phyloP scores from a whole-genome alignment of 768 basidiomycete species.

The Lepiota brunneoincarnata region DNA sequence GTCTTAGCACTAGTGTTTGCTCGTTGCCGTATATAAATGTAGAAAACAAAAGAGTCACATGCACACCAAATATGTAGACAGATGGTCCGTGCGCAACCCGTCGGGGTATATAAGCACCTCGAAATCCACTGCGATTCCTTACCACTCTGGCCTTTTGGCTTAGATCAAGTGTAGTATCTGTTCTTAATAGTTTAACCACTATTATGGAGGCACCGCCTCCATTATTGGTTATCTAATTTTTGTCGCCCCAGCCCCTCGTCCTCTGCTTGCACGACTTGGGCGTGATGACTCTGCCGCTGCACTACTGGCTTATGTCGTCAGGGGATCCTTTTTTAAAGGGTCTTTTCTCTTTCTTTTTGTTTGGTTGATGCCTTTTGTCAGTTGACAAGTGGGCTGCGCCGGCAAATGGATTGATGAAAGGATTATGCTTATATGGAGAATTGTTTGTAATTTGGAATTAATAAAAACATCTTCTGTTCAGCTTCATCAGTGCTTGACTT shows the following conservation, averaged over 20 bases:
- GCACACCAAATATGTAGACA: background rate
- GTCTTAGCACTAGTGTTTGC: no score
- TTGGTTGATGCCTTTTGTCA: background rate
- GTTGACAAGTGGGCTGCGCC: background rate
- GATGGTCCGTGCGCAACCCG: constrained; percentile 34
- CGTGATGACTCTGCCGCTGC: constrained; percentile 56
- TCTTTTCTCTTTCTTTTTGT: constrained; percentile 26
- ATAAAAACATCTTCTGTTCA: no score
- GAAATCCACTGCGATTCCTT: constrained; percentile 30
- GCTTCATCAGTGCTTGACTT: no score
- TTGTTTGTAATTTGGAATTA: no score
- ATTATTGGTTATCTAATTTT: constrained; percentile 57
- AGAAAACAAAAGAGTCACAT: background rate
- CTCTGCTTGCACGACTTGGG: constrained; percentile 59
- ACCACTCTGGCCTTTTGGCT: constrained; percentile 95
- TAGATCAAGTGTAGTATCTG: constrained; percentile 99
- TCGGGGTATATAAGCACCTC: constrained; percentile 25
- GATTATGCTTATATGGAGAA: no score
- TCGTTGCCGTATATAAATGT: no score
- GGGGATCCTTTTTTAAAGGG: constrained; percentile 41
- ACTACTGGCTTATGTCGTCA: constrained; percentile 62
- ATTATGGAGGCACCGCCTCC: constrained; percentile 54
- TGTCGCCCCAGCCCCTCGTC: constrained; percentile 48
- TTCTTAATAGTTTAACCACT: constrained; percentile 84
- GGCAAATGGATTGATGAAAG: background rate